Base-by-base conservation (phyloP, 2,329 filamentous ascomycete genomes). In the Curvularia sp. region DNA sequence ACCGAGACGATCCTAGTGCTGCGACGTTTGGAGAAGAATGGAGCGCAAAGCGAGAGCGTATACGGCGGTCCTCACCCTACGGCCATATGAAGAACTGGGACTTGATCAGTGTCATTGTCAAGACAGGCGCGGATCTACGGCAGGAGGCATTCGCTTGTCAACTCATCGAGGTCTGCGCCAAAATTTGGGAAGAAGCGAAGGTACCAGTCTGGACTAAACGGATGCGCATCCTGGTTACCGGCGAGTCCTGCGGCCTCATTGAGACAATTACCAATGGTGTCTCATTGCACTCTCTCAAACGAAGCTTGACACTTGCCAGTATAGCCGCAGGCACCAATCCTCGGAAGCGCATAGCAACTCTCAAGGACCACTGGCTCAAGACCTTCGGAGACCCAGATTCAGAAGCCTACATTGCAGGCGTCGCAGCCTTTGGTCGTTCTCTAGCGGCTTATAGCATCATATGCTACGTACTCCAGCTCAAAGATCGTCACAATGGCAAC, bases 31-130 rank as follows among this genome's bases (percentile, higher is more conserved):
- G 92, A 58, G 91, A 95, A 77, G 91, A 91, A 20, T 95, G 91
- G 91, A 87, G 89, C 67, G 85, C 88, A 55, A 95, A 95, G 77
- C 91, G 90, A 70, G 91, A 94, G 76, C 89, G 91, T 20, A 92
- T 95, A 73, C 85, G 91, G 61, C 89, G 90, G 68, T 90, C 90
- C 1, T 94, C 91, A 0, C 91, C 91, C 0, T 95, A 93, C 72
- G 91, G 91, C 9, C 92, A 90, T 87, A 92, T 93, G 88, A 91
- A 91, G 79, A 94, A 93, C 72, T 95, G 91, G 91, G 91, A 95
- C 70, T 83, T 95, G 24, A 83, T 95, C 62, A 93, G 90, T 72
- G 91, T 95, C 59, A 95, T 95, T 71, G 89, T 95, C 68, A 95
- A 95, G 80, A 95, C 91, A 10, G 91, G 91, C 2, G 89, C 89